Conservation (phyloP, 495 filamentous ascomycete genomes). For the Penicillium maclennaniae region DNA sequence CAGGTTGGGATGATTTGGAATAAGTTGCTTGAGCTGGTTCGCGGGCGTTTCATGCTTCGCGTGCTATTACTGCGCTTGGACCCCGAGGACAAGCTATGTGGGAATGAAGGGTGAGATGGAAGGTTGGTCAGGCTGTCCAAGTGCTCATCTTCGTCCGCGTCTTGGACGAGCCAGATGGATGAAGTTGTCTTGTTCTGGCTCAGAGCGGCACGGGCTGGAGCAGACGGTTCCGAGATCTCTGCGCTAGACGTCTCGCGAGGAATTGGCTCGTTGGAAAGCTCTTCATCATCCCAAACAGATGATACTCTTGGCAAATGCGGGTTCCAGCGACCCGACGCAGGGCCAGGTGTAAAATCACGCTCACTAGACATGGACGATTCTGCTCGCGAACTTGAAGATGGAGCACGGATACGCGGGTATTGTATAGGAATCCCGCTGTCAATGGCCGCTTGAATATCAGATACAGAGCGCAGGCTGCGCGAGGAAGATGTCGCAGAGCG, state of each 20-base stretch:
- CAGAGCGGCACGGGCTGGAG: conserved; percentile 24
- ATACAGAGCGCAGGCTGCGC: conserved; percentile 33
- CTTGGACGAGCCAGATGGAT: conserved; percentile 47
- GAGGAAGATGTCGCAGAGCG: conserved; percentile 38
- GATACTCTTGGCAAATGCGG: conserved; percentile 71
- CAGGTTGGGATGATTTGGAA: conserved; percentile 50
- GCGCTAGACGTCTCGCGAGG: conserved; percentile 18
- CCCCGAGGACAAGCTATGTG: conserved; percentile 32
- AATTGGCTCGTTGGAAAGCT: conserved; percentile 9
- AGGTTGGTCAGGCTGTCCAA: conserved; percentile 42
- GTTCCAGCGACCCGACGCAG: conserved; percentile 57
- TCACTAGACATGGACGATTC: conserved; percentile 34
- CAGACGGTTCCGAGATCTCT: conserved; percentile 15
- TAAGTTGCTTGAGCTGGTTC: conserved; percentile 49
- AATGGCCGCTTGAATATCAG: conserved; percentile 38
- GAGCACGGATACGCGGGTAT: conserved; percentile 45
- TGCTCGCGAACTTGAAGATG: conserved; percentile 47
- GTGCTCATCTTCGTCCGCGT: conserved; percentile 35
- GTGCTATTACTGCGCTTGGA: conserved; percentile 39
- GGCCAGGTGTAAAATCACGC: conserved; percentile 33
- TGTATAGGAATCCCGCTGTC: conserved; percentile 45
- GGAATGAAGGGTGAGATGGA: conserved; percentile 33
- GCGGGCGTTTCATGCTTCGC: conserved; percentile 34
- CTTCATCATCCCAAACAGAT: conserved; percentile 57
- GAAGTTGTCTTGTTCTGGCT: conserved; percentile 31